Percentiles rank a stretch among this genome's conserved stretches.
These are phyloP conservation scores for Nicotiana noctiflora DNA, from an alignment of 257 asterid genomes.

Conservation along the genomic window DNA sequence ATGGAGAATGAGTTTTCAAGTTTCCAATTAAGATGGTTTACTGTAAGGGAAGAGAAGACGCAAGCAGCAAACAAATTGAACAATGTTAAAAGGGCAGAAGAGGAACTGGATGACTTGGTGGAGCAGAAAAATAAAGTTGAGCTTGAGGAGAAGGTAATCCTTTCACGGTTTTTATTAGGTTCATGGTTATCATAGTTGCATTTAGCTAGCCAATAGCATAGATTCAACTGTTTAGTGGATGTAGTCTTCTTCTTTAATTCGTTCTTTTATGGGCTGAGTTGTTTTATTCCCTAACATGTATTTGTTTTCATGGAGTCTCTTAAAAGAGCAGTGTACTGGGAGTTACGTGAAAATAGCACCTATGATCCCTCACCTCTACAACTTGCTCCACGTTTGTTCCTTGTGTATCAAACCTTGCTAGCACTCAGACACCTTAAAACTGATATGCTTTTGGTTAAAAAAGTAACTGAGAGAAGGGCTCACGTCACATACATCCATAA, in stretches of 20 bases:
- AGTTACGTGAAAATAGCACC: background rate
- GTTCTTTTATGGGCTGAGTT: background rate
- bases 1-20: constrained; percentile 46
- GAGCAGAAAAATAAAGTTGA: constrained; percentile 71
- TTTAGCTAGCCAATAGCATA: background rate
- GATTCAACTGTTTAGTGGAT: background rate
- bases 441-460: background rate
- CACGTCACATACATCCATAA: background rate
- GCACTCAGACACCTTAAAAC: background rate
- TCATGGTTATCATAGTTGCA: background rate
- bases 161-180: background rate
- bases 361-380: background rate
- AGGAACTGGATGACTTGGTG: constrained; percentile 58
- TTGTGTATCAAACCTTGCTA: background rate
- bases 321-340: background rate
- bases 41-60: constrained; percentile 64
- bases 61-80: constrained; percentile 43
- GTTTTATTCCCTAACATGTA: background rate
- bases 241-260: background rate
- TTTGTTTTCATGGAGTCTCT: background rate
- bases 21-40: constrained; percentile 57
- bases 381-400: background rate
- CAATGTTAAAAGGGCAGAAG: constrained; percentile 56
- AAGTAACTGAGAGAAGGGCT: background rate
- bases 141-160: constrained; percentile 78